Evolutionary conservation across 1,284 basidiomycete genomes (phyloP).

Genomic region (Rhodotorula sp.): DNA sequence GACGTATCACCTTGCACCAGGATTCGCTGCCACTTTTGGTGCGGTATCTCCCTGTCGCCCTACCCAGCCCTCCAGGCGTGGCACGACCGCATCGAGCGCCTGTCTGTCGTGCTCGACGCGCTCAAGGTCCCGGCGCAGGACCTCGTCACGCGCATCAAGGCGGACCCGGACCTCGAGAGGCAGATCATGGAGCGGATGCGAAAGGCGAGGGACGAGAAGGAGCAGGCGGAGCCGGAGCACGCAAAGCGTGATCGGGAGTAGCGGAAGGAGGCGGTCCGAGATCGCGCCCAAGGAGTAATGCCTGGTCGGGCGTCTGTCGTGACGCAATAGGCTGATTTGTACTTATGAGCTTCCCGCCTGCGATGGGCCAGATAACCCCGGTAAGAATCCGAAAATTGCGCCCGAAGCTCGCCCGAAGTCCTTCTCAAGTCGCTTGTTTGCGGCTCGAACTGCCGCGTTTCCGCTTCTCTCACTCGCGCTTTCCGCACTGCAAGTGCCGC

Average conservation of each 20-base stretch:
- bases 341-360: too few relatives aligned
- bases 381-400: too few relatives aligned
- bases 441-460: too few relatives aligned
- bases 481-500: too few relatives aligned
- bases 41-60: slow-evolving; percentile 12
- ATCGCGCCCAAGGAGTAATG: not conserved
- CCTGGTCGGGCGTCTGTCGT: not conserved
- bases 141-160: slow-evolving; percentile 21
- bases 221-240: not conserved
- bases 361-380: too few relatives aligned
- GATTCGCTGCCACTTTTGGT: slow-evolving; percentile 32
- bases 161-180: slow-evolving; percentile 16
- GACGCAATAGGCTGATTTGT: too few relatives aligned
- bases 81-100: slow-evolving; percentile 24
- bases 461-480: too few relatives aligned
- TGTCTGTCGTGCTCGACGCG: slow-evolving; percentile 22
- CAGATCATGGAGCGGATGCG: slow-evolving; percentile 24
- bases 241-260: not conserved
- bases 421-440: too few relatives aligned
- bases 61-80: slow-evolving; percentile 29
- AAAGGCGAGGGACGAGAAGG: slow-evolving; percentile 6
- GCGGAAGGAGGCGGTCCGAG: not conserved
- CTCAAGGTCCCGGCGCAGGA: slow-evolving; percentile 29
- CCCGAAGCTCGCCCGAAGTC: too few relatives aligned
- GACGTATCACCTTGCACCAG: not conserved